Percentiles rank a stretch among this genome's conserved stretches.
phyloP scores from a whole-genome alignment of 768 basidiomycete species.

The Tulasnella sp. region DNA sequence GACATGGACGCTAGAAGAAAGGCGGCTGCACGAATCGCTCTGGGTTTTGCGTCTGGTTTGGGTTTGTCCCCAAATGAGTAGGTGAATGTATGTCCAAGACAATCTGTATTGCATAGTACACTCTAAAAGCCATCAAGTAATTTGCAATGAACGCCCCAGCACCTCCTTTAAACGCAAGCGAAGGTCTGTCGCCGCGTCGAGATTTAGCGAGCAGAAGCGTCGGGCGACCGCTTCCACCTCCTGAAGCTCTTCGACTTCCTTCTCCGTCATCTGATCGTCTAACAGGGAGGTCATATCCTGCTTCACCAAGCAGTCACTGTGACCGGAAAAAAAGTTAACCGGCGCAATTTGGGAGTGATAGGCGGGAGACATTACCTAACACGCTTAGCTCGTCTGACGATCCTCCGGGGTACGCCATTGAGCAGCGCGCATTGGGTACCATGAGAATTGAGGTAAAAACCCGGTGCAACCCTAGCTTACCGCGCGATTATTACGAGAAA shows the following conservation, averaged over 20 bases:
- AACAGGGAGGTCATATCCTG: conserved; percentile 58
- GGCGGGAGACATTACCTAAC: conserved; percentile 43
- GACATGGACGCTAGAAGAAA: conserved; percentile 50
- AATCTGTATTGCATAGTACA: neutral
- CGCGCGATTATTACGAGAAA: neutral
- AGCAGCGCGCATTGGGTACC: conserved; percentile 77
- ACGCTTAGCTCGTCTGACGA: conserved; percentile 61
- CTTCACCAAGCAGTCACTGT: conserved; percentile 44
- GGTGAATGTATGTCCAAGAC: neutral
- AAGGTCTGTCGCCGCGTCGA: conserved; percentile 22
- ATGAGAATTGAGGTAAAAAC: conserved; percentile 65
- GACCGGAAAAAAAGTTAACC: neutral
- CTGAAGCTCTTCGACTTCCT: conserved; percentile 52
- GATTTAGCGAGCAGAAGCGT: conserved; percentile 67
- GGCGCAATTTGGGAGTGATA: neutral
- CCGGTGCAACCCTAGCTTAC: conserved; percentile 48
- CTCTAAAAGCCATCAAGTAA: neutral
- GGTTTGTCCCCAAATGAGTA: conserved; percentile 14
- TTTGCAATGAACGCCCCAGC: neutral
- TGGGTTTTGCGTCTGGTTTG: conserved; percentile 63
- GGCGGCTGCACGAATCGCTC: conserved; percentile 60
- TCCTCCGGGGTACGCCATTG: conserved; percentile 64
- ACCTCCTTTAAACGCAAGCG: neutral
- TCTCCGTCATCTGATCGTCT: conserved; percentile 62
- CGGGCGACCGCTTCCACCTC: conserved; percentile 66